Conservation (phyloP, 352 stramenopile genomes). For the Pythium grandisporangium region DNA sequence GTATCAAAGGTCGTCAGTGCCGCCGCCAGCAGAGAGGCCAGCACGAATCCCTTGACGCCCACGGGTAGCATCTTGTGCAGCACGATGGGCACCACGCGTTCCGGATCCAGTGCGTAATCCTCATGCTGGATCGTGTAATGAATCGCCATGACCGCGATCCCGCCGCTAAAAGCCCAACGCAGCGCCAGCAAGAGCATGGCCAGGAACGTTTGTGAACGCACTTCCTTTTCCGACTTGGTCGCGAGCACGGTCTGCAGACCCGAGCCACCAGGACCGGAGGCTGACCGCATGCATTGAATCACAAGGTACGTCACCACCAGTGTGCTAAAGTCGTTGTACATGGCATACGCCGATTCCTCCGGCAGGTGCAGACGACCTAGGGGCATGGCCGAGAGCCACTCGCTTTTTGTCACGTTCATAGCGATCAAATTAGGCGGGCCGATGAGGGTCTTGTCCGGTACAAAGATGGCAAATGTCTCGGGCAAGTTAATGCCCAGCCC, state of each 20-base stretch:
- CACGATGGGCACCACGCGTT: conserved; percentile 65
- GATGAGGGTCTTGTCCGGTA: conserved; percentile 27
- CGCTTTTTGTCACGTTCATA: conserved; percentile 31
- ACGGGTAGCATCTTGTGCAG: conserved; percentile 65
- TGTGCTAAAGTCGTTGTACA: conserved; percentile 65
- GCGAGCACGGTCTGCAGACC: conserved; percentile 62
- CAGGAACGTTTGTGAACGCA: conserved; percentile 66
- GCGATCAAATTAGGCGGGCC: conserved; percentile 28
- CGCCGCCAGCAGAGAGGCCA: conserved; percentile 58
- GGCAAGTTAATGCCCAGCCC: conserved; percentile 48
- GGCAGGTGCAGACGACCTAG: conserved; percentile 25
- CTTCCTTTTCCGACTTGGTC: conserved; percentile 74
- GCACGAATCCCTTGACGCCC: conserved; percentile 54
- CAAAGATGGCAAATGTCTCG: conserved; percentile 43
- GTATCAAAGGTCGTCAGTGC: conserved; percentile 77
- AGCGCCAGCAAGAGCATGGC: conserved; percentile 64
- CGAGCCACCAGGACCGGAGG: conserved; percentile 55
- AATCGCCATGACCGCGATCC: conserved; percentile 61
- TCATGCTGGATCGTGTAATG: conserved; percentile 42
- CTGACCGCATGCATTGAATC: conserved; percentile 58
- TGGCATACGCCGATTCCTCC: conserved; percentile 39
- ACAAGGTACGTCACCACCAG: conserved; percentile 51
- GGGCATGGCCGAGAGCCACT: conserved; percentile 40
- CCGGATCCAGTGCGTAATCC: conserved; percentile 45
- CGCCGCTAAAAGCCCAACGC: conserved; percentile 69